Evolutionary conservation across 2,329 filamentous ascomycete genomes (phyloP).

Genomic region (Fusarium metavorans): DNA sequence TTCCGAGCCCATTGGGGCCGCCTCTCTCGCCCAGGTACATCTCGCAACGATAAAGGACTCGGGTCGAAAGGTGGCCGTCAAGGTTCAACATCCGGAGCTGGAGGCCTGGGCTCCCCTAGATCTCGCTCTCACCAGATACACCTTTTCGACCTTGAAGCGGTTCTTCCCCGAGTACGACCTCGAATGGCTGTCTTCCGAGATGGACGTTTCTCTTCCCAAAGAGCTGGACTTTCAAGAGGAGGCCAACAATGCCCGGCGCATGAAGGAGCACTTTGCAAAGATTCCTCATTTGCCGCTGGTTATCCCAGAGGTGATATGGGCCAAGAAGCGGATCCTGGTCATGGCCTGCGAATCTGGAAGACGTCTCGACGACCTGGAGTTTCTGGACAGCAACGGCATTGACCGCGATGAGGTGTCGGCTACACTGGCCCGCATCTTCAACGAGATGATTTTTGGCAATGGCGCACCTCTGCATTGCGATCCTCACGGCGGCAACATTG

Average conservation of each 20-base stretch:
- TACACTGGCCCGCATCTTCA: constrained; percentile 91
- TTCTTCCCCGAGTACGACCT: constrained; percentile 99
- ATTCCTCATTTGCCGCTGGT: constrained; percentile 83
- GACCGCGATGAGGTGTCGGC: constrained; percentile 96
- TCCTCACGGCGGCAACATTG: constrained; percentile 95
- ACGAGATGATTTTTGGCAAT: constrained; percentile 98
- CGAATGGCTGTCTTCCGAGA: constrained; percentile 93
- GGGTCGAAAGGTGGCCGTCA: constrained; percentile 91
- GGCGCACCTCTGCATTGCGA: constrained; percentile 94
- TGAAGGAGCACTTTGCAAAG: constrained; percentile 82
- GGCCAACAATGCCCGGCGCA: constrained; percentile 83
- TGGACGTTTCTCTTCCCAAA: constrained; percentile 89
- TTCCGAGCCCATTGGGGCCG: constrained; percentile 84
- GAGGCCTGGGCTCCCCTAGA: constrained; percentile 93
- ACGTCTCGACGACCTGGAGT: constrained; percentile 89
- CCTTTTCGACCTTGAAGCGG: constrained; percentile 87
- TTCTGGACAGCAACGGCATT: constrained; percentile 86
- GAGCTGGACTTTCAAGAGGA: constrained; percentile 92
- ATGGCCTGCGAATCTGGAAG: constrained; percentile 94
- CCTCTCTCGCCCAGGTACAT: constrained; percentile 95
- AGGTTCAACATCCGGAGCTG: constrained; percentile 92
- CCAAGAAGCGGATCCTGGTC: constrained; percentile 87
- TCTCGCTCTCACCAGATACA: constrained; percentile 85
- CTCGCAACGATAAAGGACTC: constrained; percentile 84
- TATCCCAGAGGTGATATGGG: constrained; percentile 91